These are phyloP conservation scores for Sphaceloma murrayae DNA, from an alignment of 2,329 filamentous ascomycete genomes.

Conservation along the genomic window DNA sequence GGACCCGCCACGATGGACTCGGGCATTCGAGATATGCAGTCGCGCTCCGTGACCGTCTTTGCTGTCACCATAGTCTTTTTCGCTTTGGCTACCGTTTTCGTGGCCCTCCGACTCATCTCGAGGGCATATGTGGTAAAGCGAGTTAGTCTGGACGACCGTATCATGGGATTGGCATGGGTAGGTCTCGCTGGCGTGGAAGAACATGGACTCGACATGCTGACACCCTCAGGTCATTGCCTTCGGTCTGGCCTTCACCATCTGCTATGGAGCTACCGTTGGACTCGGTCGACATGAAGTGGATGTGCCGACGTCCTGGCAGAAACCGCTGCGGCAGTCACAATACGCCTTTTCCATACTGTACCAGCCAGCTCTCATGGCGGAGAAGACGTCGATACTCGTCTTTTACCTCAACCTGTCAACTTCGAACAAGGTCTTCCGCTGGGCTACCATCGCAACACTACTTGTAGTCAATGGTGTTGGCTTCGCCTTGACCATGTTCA, in stretches of 20 bases:
- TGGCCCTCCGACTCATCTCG: constrained; percentile 63
- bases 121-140: constrained; percentile 63
- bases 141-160: constrained; percentile 67
- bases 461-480: constrained; percentile 70
- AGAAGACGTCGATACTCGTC: constrained; percentile 83
- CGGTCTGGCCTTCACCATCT: constrained; percentile 25
- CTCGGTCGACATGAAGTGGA: constrained; percentile 58
- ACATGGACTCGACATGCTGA: constrained; percentile 5
- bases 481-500: constrained; percentile 70
- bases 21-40: constrained; percentile 12
- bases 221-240: constrained; percentile 14
- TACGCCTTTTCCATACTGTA: constrained; percentile 55
- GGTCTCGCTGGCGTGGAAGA: constrained; percentile 20
- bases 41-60: constrained; percentile 45
- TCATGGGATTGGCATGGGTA: constrained; percentile 71
- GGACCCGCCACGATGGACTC: constrained; percentile 12
- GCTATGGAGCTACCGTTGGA: constrained; percentile 53
- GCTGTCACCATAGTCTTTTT: constrained; percentile 62
- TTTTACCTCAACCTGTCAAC: constrained; percentile 81
- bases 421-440: constrained; percentile 65
- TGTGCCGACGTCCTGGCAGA: constrained; percentile 43
- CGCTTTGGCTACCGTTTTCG: constrained; percentile 62
- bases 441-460: constrained; percentile 73
- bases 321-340: constrained; percentile 46
- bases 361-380: constrained; percentile 81